A percentile compares a stretch with the other conserved stretches of the same genome.
Conservation (phyloP, 306 rosid genomes). For the Glycyrrhiza uralensis region DNA sequence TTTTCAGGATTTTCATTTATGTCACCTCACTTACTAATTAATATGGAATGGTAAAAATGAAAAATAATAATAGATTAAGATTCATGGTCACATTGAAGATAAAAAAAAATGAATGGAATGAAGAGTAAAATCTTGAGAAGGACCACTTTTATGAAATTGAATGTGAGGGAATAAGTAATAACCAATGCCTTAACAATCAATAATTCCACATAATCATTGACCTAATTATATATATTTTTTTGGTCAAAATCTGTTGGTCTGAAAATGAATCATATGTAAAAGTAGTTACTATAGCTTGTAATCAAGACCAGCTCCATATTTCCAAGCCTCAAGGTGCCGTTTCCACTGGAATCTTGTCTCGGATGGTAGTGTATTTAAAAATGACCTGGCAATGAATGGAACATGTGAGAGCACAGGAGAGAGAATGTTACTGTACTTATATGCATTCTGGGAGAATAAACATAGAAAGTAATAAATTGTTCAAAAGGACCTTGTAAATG, state of each 20-base stretch:
- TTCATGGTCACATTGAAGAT: background rate
- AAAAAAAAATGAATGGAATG: background rate
- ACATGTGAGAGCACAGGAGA: constrained; percentile 7
- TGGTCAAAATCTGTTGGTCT: background rate
- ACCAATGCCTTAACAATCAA: background rate
- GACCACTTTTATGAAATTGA: background rate
- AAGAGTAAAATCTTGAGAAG: background rate
- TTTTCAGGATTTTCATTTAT: background rate
- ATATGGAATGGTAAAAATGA: background rate
- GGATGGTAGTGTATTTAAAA: constrained; percentile 52
- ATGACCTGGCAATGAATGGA: constrained; percentile 47
- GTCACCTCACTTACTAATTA: constrained; percentile 12
- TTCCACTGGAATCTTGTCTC: constrained; percentile 65
- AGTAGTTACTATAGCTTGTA: constrained; percentile 51
- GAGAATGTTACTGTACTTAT: background rate
- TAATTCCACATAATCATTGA: background rate
- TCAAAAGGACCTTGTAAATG: background rate
- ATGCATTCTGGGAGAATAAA: background rate
- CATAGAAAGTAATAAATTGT: background rate
- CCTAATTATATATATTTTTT: background rate
- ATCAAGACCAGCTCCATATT: constrained; percentile 94
- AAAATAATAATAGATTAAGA: no score
- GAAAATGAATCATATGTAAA: background rate
- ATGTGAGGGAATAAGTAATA: background rate
- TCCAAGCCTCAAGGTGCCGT: constrained; percentile 87